phyloP scores from a whole-genome alignment of 2,329 filamentous ascomycete genomes.

The Fusarium sp. region DNA sequence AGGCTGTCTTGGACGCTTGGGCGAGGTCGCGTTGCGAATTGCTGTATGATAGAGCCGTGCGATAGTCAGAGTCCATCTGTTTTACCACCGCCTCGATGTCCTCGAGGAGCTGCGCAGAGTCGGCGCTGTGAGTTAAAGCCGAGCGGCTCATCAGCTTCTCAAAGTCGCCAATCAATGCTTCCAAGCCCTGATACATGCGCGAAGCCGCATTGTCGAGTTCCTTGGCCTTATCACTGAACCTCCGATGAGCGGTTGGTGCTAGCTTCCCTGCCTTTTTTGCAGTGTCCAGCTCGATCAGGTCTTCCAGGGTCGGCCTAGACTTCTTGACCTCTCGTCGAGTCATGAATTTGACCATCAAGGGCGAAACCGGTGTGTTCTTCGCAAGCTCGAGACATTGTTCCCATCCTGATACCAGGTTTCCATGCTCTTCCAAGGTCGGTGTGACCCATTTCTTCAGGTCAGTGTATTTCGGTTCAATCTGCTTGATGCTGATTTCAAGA shows the following conservation, averaged over 20 bases:
- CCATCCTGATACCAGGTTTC: conserved; percentile 72
- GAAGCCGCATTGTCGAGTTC: conserved; percentile 71
- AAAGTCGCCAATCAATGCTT: conserved; percentile 71
- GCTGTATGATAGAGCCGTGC: conserved; percentile 77
- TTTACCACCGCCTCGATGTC: conserved; percentile 88
- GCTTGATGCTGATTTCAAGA: conserved; percentile 78
- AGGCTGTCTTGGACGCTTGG: conserved; percentile 73
- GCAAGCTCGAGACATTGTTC: conserved; percentile 76
- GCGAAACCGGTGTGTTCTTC: conserved; percentile 71
- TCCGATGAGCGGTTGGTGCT: conserved; percentile 67
- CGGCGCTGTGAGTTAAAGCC: conserved; percentile 67
- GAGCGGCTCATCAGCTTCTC: conserved; percentile 68
- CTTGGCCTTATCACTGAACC: conserved; percentile 69
- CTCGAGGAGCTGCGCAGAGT: conserved; percentile 76
- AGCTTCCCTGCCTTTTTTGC: conserved; percentile 78
- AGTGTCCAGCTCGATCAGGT: conserved; percentile 80
- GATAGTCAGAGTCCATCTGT: conserved; percentile 89
- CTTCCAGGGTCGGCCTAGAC: conserved; percentile 72
- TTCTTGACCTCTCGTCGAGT: conserved; percentile 59
- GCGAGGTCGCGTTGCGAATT: conserved; percentile 70
- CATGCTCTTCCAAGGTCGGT: conserved; percentile 75
- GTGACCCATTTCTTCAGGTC: conserved; percentile 78
- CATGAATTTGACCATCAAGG: conserved; percentile 75
- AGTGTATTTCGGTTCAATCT: conserved; percentile 77
- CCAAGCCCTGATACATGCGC: conserved; percentile 71